Percentiles rank a stretch among this genome's conserved stretches.
Conservation (phyloP, 2,329 filamentous ascomycete genomes). For the Cryphonectria naterciae region DNA sequence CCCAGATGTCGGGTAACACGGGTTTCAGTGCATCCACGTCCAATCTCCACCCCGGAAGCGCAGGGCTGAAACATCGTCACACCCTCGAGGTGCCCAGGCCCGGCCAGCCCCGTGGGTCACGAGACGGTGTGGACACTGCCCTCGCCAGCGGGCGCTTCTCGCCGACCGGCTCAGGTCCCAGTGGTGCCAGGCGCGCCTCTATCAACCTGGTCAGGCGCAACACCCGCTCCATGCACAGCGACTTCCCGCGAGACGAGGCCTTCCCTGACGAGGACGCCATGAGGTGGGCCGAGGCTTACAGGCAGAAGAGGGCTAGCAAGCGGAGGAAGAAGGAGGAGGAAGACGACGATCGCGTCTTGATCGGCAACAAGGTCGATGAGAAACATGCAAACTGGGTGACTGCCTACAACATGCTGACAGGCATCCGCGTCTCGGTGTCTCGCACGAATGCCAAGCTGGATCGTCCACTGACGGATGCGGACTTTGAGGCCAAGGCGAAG, state of each 20-base stretch:
- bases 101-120: constrained; percentile 68
- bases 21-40: constrained; percentile 45
- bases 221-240: constrained; percentile 84
- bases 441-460: constrained; percentile 97
- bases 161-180: constrained; percentile 57
- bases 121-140: constrained; percentile 69
- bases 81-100: constrained; percentile 84
- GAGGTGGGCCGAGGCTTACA: constrained; percentile 90
- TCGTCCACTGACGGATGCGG: constrained; percentile 82
- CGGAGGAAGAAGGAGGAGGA: constrained; percentile 81
- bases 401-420: constrained; percentile 99
- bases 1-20: constrained; percentile 52
- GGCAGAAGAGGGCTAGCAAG: constrained; percentile 89
- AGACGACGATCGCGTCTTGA: constrained; percentile 91
- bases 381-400: constrained; percentile 97
- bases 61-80: constrained; percentile 77
- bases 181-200: constrained; percentile 75
- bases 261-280: constrained; percentile 87
- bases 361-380: constrained; percentile 97
- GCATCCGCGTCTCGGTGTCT: constrained; percentile 95
- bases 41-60: constrained; percentile 56
- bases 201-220: constrained; percentile 78
- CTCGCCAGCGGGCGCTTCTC: constrained; percentile 83
- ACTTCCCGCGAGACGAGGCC: constrained; percentile 81
- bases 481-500: constrained; percentile 94